Conservation (phyloP, 2,329 filamentous ascomycete genomes). For the Clonostachys chloroleuca region DNA sequence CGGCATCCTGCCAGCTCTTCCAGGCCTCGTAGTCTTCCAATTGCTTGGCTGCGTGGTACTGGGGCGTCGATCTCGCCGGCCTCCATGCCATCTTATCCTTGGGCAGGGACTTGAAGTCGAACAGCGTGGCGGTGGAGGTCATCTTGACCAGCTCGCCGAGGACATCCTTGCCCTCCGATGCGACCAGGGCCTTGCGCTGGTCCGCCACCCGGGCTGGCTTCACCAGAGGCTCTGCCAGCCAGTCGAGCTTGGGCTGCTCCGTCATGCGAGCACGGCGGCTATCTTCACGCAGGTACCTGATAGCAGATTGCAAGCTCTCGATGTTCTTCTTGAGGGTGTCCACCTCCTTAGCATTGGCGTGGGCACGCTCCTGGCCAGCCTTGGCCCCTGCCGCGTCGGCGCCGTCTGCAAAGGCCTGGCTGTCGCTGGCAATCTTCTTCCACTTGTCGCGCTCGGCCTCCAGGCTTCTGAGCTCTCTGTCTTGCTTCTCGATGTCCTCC, state of each 20-base stretch:
- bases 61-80: constrained; percentile 57
- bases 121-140: constrained; percentile 49
- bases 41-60: constrained; percentile 62
- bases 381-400: constrained; percentile 46
- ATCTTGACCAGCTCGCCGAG: constrained; percentile 62
- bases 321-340: constrained; percentile 69
- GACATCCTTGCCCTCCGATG: constrained; percentile 58
- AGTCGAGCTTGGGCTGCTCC: constrained; percentile 53
- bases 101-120: constrained; percentile 53
- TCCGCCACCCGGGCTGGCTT: constrained; percentile 37
- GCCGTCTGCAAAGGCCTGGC: constrained; percentile 47
- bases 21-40: constrained; percentile 61
- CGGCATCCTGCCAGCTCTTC: constrained; percentile 52
- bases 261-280: constrained; percentile 56
- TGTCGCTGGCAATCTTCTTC: constrained; percentile 66
- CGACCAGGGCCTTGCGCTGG: constrained; percentile 45
- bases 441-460: constrained; percentile 65
- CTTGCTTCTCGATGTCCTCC: constrained; percentile 63
- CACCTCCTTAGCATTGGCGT: constrained; percentile 68
- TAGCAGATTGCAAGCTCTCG: constrained; percentile 56
- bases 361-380: constrained; percentile 61
- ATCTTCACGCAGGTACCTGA: constrained; percentile 65
- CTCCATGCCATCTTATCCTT: constrained; percentile 62
- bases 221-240: constrained; percentile 57
- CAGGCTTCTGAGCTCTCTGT: constrained; percentile 59